Percentiles rank a stretch among this genome's conserved stretches.
Evolutionary conservation across 352 stramenopile genomes (phyloP).

Genomic region (Blastocystis sp.): DNA sequence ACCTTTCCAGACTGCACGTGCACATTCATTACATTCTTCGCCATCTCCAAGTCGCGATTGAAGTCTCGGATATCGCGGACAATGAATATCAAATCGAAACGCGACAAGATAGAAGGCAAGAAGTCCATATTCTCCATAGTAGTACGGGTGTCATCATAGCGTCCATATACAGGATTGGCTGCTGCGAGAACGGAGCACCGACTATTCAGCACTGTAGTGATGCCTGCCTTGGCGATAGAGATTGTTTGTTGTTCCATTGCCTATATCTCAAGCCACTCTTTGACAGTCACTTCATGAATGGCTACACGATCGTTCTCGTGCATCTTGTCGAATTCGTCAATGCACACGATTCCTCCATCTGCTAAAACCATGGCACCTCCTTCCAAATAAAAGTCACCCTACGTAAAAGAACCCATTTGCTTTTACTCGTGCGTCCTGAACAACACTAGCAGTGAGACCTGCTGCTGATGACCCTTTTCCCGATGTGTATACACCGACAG

Average conservation of each 20-base stretch:
- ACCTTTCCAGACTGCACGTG: slow-evolving; percentile 78
- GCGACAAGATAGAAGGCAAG: slow-evolving; percentile 94
- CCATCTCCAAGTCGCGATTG: slow-evolving; percentile 87
- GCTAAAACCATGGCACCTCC: slow-evolving; percentile 74
- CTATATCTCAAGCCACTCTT: background rate
- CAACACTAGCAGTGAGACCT: slow-evolving; percentile 90
- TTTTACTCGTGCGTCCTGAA: slow-evolving; percentile 76
- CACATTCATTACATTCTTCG: slow-evolving; percentile 92
- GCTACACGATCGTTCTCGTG: slow-evolving; percentile 85
- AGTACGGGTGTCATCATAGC: slow-evolving; percentile 96
- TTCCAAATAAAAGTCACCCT: slow-evolving; percentile 96
- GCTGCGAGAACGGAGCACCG: slow-evolving; percentile 82
- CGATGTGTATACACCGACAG: slow-evolving; percentile 91
- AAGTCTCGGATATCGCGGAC: slow-evolving; percentile 94
- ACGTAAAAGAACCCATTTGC: background rate
- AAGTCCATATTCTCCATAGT: slow-evolving; percentile 97
- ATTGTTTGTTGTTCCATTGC: slow-evolving; percentile 99
- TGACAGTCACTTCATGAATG: slow-evolving; percentile 81
- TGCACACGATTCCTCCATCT: slow-evolving; percentile 94
- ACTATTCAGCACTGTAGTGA: slow-evolving; percentile 95
- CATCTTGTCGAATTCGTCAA: slow-evolving; percentile 95
- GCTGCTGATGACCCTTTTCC: slow-evolving; percentile 93
- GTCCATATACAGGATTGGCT: slow-evolving; percentile 93
- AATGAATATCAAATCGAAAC: slow-evolving; percentile 99
- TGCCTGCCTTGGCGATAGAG: slow-evolving; percentile 95